phyloP scores from a whole-genome alignment of 2,329 filamentous ascomycete species.

The Fusarium sp. region DNA sequence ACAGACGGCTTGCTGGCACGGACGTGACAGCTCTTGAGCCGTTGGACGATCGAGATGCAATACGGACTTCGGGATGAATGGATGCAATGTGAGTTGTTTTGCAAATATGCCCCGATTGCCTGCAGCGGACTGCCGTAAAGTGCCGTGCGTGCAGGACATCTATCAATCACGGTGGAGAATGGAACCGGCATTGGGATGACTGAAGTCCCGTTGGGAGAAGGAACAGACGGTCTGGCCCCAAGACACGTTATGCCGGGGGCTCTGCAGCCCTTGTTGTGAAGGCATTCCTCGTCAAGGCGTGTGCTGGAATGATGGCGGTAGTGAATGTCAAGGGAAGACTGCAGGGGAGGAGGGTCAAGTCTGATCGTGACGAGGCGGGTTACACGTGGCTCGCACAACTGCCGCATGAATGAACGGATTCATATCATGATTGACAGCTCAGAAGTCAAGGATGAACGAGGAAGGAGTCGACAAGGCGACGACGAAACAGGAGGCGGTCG shows the following conservation, averaged over 20 bases:
- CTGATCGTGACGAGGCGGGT: neutral
- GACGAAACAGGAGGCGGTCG: neutral
- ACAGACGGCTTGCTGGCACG: neutral
- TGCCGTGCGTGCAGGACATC: neutral
- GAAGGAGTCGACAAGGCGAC: neutral
- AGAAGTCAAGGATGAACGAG: neutral
- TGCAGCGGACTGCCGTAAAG: neutral
- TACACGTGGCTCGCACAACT: slow-evolving; percentile 22
- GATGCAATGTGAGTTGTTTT: neutral
- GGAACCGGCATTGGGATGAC: neutral
- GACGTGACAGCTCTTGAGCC: neutral
- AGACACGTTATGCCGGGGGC: slow-evolving; percentile 1
- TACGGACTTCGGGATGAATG: neutral
- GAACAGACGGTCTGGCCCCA: neutral
- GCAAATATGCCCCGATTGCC: neutral
- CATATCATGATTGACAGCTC: slow-evolving; percentile 1
- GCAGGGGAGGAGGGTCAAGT: neutral
- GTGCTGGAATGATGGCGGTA: slow-evolving; percentile 23
- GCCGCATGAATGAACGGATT: neutral
- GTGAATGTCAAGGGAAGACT: slow-evolving; percentile 21
- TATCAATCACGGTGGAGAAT: neutral
- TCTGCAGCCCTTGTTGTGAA: slow-evolving; percentile 33
- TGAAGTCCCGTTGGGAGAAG: neutral
- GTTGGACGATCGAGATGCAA: neutral
- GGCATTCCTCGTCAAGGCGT: slow-evolving; percentile 13